Conservation (phyloP, 495 filamentous ascomycete species). For the Trichoderma reesei region DNA sequence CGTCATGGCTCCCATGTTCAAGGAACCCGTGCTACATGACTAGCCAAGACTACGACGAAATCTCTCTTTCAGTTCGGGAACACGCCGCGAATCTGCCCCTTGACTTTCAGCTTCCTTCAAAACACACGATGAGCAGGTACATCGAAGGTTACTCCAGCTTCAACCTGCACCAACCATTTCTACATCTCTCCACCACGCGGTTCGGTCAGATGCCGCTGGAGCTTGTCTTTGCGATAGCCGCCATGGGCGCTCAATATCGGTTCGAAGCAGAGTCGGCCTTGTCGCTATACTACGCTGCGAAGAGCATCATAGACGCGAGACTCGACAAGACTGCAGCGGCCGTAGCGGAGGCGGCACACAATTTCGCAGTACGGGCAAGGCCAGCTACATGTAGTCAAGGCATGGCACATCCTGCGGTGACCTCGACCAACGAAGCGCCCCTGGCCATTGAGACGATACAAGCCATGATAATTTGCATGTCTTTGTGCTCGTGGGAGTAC, state of each 20-base stretch:
- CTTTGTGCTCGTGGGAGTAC: slow-evolving; percentile 46
- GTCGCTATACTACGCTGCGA: slow-evolving; percentile 14
- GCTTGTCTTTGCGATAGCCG: slow-evolving; percentile 14
- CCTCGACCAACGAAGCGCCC: neutral
- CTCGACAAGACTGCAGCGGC: slow-evolving; percentile 10
- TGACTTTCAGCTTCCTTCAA: slow-evolving; percentile 12
- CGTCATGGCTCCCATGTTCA: neutral
- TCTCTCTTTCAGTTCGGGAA: neutral
- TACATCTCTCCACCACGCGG: slow-evolving; percentile 16
- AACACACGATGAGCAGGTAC: slow-evolving; percentile 13
- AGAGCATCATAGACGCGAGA: slow-evolving; percentile 10
- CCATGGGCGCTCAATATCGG: slow-evolving; percentile 15
- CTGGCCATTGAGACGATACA: slow-evolving; percentile 19
- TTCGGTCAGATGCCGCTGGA: slow-evolving; percentile 3
- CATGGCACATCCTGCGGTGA: neutral
- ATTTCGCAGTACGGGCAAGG: neutral
- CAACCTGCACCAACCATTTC: slow-evolving; percentile 38
- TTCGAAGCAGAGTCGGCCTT: slow-evolving; percentile 15
- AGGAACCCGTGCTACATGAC: neutral
- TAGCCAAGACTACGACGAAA: neutral
- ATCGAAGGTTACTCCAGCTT: slow-evolving; percentile 27
- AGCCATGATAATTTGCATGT: slow-evolving; percentile 38
- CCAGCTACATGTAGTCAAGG: neutral
- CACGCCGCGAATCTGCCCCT: neutral
- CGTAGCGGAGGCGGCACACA: neutral